Evolutionary conservation across 2,329 filamentous ascomycete genomes (phyloP).

Genomic region (Xylariaceae sp.): DNA sequence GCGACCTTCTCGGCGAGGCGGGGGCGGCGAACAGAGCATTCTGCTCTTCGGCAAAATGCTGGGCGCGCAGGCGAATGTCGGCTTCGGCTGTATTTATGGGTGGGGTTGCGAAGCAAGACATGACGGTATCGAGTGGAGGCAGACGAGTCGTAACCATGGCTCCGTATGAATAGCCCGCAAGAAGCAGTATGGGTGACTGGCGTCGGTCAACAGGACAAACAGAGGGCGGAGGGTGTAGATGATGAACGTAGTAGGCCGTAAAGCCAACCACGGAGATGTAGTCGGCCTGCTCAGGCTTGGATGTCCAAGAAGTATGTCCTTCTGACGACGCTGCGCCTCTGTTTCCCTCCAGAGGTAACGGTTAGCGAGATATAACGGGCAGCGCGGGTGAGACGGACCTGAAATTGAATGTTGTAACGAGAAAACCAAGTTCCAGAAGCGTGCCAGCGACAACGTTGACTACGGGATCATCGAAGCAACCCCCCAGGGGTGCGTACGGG

Average conservation of each 20-base stretch:
- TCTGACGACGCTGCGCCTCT: slow-evolving; percentile 79
- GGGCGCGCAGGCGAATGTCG: slow-evolving; percentile 74
- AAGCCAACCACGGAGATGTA: slow-evolving; percentile 86
- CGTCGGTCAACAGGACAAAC: not conserved
- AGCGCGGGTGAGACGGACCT: slow-evolving; percentile 51
- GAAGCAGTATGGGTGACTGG: slow-evolving; percentile 44
- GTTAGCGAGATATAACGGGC: not conserved
- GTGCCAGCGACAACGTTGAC: slow-evolving; percentile 70
- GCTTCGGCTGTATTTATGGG: slow-evolving; percentile 62
- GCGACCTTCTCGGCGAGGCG: slow-evolving; percentile 41
- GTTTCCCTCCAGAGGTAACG: slow-evolving; percentile 17
- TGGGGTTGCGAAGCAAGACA: slow-evolving; percentile 63
- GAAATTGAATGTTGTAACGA: slow-evolving; percentile 92
- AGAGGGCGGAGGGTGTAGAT: slow-evolving; percentile 53
- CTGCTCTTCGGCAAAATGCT: slow-evolving; percentile 69
- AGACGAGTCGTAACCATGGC: slow-evolving; percentile 79
- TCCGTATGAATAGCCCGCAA: slow-evolving; percentile 91
- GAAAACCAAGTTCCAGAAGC: slow-evolving; percentile 71
- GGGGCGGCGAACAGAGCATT: slow-evolving; percentile 50
- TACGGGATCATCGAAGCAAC: slow-evolving; percentile 81
- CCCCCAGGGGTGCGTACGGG: slow-evolving; percentile 88
- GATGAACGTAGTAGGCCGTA: slow-evolving; percentile 73
- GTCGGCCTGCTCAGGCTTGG: slow-evolving; percentile 78
- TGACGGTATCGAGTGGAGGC: slow-evolving; percentile 65
- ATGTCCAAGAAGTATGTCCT: slow-evolving; percentile 86